Evolutionary conservation across 345 rosid genomes (phyloP), one percentile per base, ranked within the genome.

Genomic region (Trapa bicornis): DNA sequence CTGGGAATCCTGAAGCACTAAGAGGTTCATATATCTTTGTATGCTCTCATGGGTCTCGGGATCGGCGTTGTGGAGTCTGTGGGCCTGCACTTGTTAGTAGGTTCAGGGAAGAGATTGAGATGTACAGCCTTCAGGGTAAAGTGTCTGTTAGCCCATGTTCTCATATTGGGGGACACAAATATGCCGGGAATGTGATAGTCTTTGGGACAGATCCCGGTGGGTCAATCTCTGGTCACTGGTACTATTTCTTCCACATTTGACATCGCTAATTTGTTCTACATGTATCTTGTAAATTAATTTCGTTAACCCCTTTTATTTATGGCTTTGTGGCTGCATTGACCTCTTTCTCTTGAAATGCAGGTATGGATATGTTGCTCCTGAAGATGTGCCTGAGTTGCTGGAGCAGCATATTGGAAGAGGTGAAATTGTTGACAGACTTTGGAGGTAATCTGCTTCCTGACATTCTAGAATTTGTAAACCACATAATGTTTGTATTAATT

Each of bases 141-240:
- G 92, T 94, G 72, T 85, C 99, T 13, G 89, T 89, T 70, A 87
- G 97, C 77, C 95, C 99, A 41, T 94, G 99, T 75, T 94, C 97
- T 62, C 99, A 94, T 74, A 82, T 94, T 38, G 99, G 99, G 50
- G 99, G 99, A 42, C 96, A 94, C 63, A 87, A 85, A 73, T 91
- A 88, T 74, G 97, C 99, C 0, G 99, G 99, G 72, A 94, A 94
- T 74, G 91, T 94, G 65, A 94, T 94, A 50, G 83, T 94, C 70
- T 87, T 91, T 76, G 88, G 84, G 70, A 71, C 90, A 62, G 86
- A 80, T 71, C 61, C 81, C 61, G 76, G 71, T 64, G 85, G 86
- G 64, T 79, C 77, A 71, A 74, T 91, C 68, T 77, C 88, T 5
- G 99, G 97, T 69, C 93, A 94, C 73, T 89, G 99, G 99, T 90